A percentile compares a stretch with the other conserved stretches of the same genome.
These are phyloP conservation scores for Vitis amurensis DNA, from an alignment of 164 flowering plant species.

Conservation along the genomic window DNA sequence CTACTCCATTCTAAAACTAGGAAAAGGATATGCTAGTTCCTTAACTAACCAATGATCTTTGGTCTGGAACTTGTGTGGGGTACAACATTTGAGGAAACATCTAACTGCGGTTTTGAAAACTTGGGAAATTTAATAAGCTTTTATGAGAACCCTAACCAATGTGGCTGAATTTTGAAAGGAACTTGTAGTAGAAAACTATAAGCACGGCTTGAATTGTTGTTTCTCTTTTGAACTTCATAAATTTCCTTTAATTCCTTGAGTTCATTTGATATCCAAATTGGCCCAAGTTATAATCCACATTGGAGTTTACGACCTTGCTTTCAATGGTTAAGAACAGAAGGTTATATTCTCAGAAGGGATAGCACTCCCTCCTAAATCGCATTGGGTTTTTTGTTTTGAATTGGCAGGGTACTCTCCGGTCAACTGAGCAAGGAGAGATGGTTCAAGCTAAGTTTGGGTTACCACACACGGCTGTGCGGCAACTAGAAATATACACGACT, in stretches of 20 bases:
- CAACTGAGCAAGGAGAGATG: constrained; percentile 99
- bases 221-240: not conserved
- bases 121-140: not conserved
- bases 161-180: no score
- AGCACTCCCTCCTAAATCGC: no score
- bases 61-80: not conserved
- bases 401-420: constrained; percentile 82
- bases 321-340: constrained; percentile 1
- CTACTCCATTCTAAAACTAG: no score
- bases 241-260: not conserved
- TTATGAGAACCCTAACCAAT: no score
- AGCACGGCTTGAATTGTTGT: not conserved
- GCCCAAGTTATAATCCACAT: no score
- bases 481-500: constrained; percentile 90
- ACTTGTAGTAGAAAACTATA: no score
- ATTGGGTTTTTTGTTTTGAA: constrained; percentile 3
- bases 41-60: not conserved
- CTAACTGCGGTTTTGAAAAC: not conserved
- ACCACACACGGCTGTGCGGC: constrained; percentile 85
- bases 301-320: no score
- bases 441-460: constrained; percentile 95
- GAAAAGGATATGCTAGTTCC: no score
- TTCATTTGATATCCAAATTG: not conserved
- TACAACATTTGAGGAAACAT: not conserved
- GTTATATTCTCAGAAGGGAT: not conserved